Percentiles rank a stretch among this genome's conserved stretches.
Evolutionary conservation across 1,284 basidiomycete species (phyloP).

Genomic region (Trichosporon sp.): DNA sequence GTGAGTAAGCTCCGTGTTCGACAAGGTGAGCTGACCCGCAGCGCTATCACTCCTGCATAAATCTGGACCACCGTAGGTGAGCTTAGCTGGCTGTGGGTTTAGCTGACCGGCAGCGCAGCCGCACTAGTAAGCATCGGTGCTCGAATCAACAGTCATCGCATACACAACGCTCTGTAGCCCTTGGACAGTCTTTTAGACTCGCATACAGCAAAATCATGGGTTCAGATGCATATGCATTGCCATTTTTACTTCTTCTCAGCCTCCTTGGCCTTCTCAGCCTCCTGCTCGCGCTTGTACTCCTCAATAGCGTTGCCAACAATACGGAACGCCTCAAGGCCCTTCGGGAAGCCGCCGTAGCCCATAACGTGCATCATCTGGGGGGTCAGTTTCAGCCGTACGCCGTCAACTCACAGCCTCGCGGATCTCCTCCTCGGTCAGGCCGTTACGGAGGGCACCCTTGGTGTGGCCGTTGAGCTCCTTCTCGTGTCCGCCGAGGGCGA

Average conservation of each 20-base stretch:
- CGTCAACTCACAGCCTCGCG: conserved; percentile 11
- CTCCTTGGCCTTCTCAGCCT: conserved; percentile 4
- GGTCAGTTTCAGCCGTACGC: not conserved
- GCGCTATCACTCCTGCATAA: too few species aligned
- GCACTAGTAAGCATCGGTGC: too few species aligned
- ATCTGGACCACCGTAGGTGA: too few species aligned
- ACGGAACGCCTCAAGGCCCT: conserved; percentile 19
- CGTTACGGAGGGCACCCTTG: conserved; percentile 19
- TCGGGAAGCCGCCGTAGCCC: conserved; percentile 22
- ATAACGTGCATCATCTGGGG: conserved; percentile 14
- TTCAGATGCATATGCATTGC: not conserved
- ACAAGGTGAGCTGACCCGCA: too few species aligned
- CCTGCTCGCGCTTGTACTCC: conserved; percentile 8
- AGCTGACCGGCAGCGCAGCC: too few species aligned
- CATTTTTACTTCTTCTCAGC: not conserved
- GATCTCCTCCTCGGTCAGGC: conserved; percentile 20
- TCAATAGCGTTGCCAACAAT: conserved; percentile 10
- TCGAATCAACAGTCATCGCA: too few species aligned
- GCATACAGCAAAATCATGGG: too few species aligned
- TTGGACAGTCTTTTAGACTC: too few species aligned
- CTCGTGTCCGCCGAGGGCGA: conserved; percentile 18
- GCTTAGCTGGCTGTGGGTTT: too few species aligned
- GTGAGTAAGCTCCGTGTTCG: too few species aligned
- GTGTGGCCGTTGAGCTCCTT: conserved; percentile 19
- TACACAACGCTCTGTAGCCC: too few species aligned